Evolutionary conservation across 495 filamentous ascomycete species (phyloP), one percentile per base, ranked within the genome.

Genomic region (Geopyxis carbonaria): DNA sequence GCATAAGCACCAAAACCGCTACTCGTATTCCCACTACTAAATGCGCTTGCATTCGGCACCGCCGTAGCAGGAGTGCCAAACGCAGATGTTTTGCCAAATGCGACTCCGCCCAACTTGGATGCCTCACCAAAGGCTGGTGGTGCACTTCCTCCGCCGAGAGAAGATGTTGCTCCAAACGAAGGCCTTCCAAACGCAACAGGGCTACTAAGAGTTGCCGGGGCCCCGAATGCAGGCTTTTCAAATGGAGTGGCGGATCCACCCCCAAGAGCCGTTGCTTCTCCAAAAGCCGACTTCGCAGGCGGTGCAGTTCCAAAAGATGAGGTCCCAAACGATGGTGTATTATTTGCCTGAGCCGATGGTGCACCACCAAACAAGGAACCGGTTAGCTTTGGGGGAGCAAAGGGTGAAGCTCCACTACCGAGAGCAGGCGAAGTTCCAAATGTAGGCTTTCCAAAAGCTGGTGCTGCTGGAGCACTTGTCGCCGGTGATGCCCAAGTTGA

Each of bases 1-100:
- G 72, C 73, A 51, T 76, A 78, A 22, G 59, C 62, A 21, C 70
- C 66, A 49, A 79, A 79, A 3, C 70, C 70, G 30, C 65, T 57
- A 33, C 51, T 27, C 46, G 44, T 22, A 27, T 22, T 29, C 9
- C 34, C 31, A 39, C 31, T 35, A 9, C 46, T 45, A 46, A 59
- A 61, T 25, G 34, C 34, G 18, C 56, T 49, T 23, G 35, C 45
- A 4, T 42, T 33, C 28, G 24, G 1, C n/a, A 33, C 22, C 35
- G 38, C 20, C 5, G 33, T 20, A 8, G 35, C 36, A 19, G 37
- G 38, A 21, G 40, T 43, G 14, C 64, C 64, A 41, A 68, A 61
- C 6, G 20, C 14, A 20, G 47, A 36, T 18, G 29, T 24, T 31
- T 48, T 41, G 6, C 50, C 35, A 42, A 48, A 49, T 3, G 45